Evolutionary conservation across 2,329 filamentous ascomycete species (phyloP).

Genomic region (Penicillium rolfsii): DNA sequence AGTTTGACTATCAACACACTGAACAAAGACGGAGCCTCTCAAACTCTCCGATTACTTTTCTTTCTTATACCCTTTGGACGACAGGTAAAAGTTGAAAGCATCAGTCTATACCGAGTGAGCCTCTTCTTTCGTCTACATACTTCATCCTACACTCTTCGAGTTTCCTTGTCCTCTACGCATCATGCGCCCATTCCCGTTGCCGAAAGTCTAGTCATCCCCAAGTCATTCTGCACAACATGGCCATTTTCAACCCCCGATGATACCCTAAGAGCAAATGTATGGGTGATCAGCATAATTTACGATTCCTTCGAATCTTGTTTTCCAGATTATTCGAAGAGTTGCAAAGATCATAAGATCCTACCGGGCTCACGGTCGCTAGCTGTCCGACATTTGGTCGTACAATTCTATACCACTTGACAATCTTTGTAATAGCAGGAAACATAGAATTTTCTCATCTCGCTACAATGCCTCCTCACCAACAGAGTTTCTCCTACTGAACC

Average conservation of each 20-base stretch:
- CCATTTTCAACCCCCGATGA: constrained; percentile 1
- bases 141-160: not conserved
- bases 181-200: constrained; percentile 12
- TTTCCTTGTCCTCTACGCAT: constrained; percentile 2
- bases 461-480: not conserved
- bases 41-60: not conserved
- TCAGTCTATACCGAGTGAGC: not conserved
- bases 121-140: not conserved
- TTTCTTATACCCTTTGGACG: not conserved
- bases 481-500: constrained; percentile 9
- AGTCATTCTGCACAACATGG: constrained; percentile 6
- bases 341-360: not conserved
- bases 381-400: not conserved
- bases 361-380: not conserved
- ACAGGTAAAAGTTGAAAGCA: not conserved
- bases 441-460: not conserved
- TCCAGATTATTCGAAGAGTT: not conserved
- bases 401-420: not conserved
- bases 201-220: constrained; percentile 5
- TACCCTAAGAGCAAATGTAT: not conserved
- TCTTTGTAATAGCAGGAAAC: not conserved
- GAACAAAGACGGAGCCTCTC: not conserved
- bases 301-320: constrained; percentile 4
- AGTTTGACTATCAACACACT: not conserved
- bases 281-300: not conserved